These are phyloP conservation scores for Penicillium ochrochloron DNA, from an alignment of 495 filamentous ascomycete species.

Conservation along the genomic window DNA sequence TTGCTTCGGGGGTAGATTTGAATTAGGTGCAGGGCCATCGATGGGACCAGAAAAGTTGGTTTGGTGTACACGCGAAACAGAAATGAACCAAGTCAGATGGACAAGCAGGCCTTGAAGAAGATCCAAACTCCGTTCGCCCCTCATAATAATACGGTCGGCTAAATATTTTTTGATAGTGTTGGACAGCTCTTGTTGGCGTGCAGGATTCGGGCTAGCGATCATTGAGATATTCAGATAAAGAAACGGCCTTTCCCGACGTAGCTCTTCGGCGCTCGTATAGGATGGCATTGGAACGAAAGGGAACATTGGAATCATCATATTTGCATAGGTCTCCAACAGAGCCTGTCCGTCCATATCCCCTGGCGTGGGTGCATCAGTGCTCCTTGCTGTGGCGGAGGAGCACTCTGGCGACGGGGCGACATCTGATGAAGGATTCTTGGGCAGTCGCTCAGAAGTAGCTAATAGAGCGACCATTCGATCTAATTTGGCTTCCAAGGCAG, in stretches of 20 bases:
- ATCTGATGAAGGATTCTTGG: slow-evolving; percentile 13
- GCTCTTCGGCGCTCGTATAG: slow-evolving; percentile 28
- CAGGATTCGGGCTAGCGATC: slow-evolving; percentile 33
- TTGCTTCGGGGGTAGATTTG: not conserved
- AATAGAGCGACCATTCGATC: slow-evolving; percentile 34
- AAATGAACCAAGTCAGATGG: slow-evolving; percentile 44
- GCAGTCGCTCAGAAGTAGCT: slow-evolving; percentile 21
- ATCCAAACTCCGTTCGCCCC: slow-evolving; percentile 42
- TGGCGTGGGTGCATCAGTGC: not conserved
- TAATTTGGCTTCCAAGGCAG: slow-evolving; percentile 28
- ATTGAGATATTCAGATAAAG: slow-evolving; percentile 43
- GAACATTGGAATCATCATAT: slow-evolving; percentile 35
- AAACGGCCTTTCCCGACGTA: slow-evolving; percentile 42
- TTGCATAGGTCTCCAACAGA: slow-evolving; percentile 21
- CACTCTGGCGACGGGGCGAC: slow-evolving; percentile 3
- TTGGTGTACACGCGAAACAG: slow-evolving; percentile 13
- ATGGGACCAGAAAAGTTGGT: not conserved
- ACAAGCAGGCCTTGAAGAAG: slow-evolving; percentile 47
- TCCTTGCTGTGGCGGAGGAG: slow-evolving; percentile 1
- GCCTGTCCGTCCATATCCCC: slow-evolving; percentile 16
- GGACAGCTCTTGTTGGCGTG: slow-evolving; percentile 30
- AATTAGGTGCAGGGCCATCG: not conserved
- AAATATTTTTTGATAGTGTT: slow-evolving; percentile 29
- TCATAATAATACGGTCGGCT: slow-evolving; percentile 39
- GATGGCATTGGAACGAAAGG: slow-evolving; percentile 42